phyloP scores from a whole-genome alignment of 306 rosid genomes.

The Cajanus cajan region DNA sequence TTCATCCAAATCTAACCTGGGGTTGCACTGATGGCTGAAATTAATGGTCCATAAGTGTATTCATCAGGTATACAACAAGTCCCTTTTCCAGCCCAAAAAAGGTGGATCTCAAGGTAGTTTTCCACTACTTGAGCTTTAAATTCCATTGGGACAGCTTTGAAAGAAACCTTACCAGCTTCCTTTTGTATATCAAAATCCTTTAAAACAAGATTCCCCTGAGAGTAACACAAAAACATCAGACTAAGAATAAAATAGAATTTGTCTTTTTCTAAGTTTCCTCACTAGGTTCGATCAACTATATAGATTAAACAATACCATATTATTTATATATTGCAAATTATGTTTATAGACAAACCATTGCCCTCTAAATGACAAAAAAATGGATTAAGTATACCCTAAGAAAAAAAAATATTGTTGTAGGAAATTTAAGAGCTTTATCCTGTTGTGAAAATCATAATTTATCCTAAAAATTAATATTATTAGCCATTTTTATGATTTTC shows the following conservation, averaged over 20 bases:
- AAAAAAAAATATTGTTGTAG: no score
- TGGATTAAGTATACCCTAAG: background rate
- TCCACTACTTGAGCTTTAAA: slow-evolving; percentile 40
- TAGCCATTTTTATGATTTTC: background rate
- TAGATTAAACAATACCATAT: background rate
- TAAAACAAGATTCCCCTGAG: slow-evolving; percentile 34
- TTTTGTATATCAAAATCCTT: slow-evolving; percentile 52
- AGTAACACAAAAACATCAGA: background rate
- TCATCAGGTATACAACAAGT: slow-evolving; percentile 52
- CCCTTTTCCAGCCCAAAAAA: slow-evolving; percentile 73
- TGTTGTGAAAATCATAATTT: background rate
- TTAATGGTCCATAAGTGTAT: slow-evolving; percentile 52
- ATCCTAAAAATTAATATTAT: background rate
- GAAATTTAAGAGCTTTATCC: background rate
- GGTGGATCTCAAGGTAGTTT: slow-evolving; percentile 56
- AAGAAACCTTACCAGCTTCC: slow-evolving; percentile 45
- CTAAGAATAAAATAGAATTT: background rate
- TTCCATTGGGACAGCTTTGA: slow-evolving; percentile 8
- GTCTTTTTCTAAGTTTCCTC: background rate
- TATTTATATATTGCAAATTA: background rate
- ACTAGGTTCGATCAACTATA: background rate
- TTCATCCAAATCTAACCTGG: slow-evolving; percentile 31
- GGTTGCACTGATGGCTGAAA: slow-evolving; percentile 57
- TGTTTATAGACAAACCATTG: background rate
- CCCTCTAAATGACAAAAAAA: background rate